Conservation (phyloP, 2,329 filamentous ascomycete genomes). For the Cladosporium austrohemisphaericum region DNA sequence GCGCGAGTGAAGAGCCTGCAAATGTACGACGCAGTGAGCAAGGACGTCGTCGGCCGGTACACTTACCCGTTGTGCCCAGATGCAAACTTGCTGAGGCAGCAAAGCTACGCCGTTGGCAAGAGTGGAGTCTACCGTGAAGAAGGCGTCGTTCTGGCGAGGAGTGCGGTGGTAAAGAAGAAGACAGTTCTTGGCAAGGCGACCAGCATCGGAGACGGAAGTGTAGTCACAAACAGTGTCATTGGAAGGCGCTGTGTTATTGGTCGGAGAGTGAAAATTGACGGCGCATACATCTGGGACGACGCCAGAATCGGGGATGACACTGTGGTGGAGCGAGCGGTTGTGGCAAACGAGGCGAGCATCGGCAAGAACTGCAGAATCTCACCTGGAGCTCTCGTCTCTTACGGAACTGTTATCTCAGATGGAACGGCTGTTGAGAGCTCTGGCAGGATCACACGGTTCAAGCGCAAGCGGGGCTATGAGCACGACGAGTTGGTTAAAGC, state of each 20-base stretch:
- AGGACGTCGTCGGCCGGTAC: constrained; percentile 82
- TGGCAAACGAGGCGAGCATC: constrained; percentile 69
- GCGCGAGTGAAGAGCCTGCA: constrained; percentile 81
- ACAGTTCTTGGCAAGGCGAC: constrained; percentile 75
- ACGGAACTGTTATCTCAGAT: constrained; percentile 68
- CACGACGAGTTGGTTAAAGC: constrained; percentile 34
- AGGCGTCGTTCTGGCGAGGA: constrained; percentile 68
- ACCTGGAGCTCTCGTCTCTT: constrained; percentile 74
- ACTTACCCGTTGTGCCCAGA: constrained; percentile 86
- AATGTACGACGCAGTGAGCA: constrained; percentile 84
- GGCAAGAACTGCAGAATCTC: constrained; percentile 68
- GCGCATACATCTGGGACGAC: constrained; percentile 86
- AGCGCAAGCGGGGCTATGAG: constrained; percentile 44
- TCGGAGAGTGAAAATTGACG: constrained; percentile 71
- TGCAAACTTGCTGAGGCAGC: constrained; percentile 74
- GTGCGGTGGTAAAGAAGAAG: constrained; percentile 64
- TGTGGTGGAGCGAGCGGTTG: constrained; percentile 66
- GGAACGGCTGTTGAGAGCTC: constrained; percentile 46
- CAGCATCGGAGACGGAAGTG: constrained; percentile 67
- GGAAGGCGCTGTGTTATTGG: constrained; percentile 85
- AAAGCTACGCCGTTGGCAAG: constrained; percentile 69
- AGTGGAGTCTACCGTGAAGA: constrained; percentile 75
- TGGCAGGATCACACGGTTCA: constrained; percentile 45
- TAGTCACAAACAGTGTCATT: constrained; percentile 71
- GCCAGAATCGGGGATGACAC: constrained; percentile 71